Conservation (phyloP, 768 basidiomycete species). For the Kwoniella europaea region DNA sequence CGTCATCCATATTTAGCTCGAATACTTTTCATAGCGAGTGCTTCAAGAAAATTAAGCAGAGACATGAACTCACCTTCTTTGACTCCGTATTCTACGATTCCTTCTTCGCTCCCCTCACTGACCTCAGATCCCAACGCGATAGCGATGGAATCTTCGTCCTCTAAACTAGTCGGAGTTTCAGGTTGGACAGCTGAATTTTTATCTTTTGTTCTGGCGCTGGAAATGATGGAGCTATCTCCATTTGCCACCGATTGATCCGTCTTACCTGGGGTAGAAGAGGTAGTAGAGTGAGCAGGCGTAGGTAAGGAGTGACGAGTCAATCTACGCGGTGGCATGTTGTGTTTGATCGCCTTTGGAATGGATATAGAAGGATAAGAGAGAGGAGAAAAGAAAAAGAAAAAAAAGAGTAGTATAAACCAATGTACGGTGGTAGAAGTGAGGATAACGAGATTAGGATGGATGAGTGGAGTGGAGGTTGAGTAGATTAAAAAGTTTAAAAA, state of each 20-base stretch:
- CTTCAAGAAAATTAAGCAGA: neutral
- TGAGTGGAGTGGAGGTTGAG: conserved; percentile 21
- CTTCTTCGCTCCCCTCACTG: conserved; percentile 6
- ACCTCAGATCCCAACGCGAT: conserved; percentile 14
- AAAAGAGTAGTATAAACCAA: neutral
- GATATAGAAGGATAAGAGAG: neutral
- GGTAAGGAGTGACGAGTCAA: conserved; percentile 37
- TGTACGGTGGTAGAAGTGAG: neutral
- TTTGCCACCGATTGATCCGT: conserved; percentile 11
- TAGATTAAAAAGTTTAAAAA: neutral
- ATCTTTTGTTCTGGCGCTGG: neutral
- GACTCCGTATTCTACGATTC: conserved; percentile 7
- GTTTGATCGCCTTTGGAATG: neutral
- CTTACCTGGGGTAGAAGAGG: conserved; percentile 17
- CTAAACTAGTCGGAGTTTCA: conserved; percentile 42
- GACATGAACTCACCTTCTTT: conserved; percentile 37
- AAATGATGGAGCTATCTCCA: neutral
- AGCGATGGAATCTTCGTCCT: conserved; percentile 16
- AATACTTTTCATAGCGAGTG: no score
- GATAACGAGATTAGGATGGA: neutral
- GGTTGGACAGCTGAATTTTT: conserved; percentile 3
- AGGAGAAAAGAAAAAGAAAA: conserved; percentile 10
- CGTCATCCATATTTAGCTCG: neutral
- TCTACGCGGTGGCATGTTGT: conserved; percentile 39
- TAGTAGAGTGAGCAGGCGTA: conserved; percentile 39